Percentiles rank a stretch among this genome's conserved stretches.
Conservation (phyloP, 1,284 basidiomycete genomes). For the Cutaneotrichosporon sp. region DNA sequence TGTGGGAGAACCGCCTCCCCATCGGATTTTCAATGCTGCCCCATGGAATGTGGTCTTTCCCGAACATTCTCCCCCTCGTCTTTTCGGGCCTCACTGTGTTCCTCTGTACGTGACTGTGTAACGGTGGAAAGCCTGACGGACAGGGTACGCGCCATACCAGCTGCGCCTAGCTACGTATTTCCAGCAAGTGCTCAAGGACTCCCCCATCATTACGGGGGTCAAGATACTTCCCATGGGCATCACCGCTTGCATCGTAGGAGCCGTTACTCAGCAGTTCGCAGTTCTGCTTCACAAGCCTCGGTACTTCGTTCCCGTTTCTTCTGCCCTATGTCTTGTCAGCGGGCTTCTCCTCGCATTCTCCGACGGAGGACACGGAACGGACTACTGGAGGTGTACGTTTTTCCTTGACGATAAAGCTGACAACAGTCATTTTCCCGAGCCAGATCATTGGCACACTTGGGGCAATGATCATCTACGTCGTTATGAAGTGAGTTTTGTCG, state of each 20-base stretch:
- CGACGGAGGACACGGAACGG: constrained; percentile 32
- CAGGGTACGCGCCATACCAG: constrained; percentile 37
- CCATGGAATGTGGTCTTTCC: constrained; percentile 40
- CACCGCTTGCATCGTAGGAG: constrained; percentile 38
- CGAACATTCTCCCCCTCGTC: constrained; percentile 44
- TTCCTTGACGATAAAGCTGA: background rate
- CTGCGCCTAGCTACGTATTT: constrained; percentile 44
- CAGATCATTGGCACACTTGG: constrained; percentile 40
- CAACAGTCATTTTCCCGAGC: constrained; percentile 32
- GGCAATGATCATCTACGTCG: constrained; percentile 43
- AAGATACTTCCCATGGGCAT: constrained; percentile 46
- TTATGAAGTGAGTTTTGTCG: constrained; percentile 23
- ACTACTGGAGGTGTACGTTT: constrained; percentile 37
- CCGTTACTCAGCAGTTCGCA: constrained; percentile 29
- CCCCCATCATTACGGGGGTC: constrained; percentile 41
- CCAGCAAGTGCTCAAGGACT: constrained; percentile 37
- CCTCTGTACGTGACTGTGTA: background rate
- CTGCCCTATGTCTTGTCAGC: constrained; percentile 34
- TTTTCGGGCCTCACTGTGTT: constrained; percentile 31
- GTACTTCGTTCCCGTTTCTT: constrained; percentile 33
- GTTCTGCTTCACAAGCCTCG: constrained; percentile 37
- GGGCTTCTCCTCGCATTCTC: constrained; percentile 41
- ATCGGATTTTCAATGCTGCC: constrained; percentile 41
- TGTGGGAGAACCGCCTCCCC: constrained; percentile 35
- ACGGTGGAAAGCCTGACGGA: background rate